Conservation (phyloP, 1,139 yeast genomes). For the Candida dubliniensis region DNA sequence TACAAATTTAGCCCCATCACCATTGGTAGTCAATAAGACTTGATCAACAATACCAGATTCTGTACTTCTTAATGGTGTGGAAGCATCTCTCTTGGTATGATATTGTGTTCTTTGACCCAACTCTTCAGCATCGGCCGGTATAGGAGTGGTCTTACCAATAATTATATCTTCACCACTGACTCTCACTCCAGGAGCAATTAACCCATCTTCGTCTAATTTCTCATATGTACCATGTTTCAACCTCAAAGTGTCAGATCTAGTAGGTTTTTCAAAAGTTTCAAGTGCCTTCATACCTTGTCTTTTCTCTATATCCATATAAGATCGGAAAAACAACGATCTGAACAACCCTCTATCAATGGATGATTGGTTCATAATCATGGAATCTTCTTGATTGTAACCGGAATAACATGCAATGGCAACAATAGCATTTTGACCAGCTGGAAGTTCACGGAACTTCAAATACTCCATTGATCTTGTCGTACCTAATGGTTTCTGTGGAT, state of each 20-base stretch:
- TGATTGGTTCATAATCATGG: constrained; percentile 99
- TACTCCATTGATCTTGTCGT: constrained; percentile 99
- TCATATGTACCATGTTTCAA: constrained; percentile 98
- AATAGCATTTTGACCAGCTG: constrained; percentile 98
- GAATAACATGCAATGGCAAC: constrained; percentile 98
- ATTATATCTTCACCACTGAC: constrained; percentile 98
- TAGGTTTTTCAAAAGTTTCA: constrained; percentile 94
- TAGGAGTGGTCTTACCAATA: constrained; percentile 97
- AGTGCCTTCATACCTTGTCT: constrained; percentile 98
- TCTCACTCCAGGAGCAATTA: constrained; percentile 97
- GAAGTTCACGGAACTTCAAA: constrained; percentile 93
- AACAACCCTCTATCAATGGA: constrained; percentile 96
- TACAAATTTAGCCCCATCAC: constrained; percentile 95
- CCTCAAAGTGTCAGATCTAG: constrained; percentile 89
- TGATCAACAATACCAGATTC: constrained; percentile 99
- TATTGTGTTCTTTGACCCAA: constrained; percentile 97
- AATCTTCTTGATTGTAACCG: constrained; percentile 99
- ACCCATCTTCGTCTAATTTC: constrained; percentile 96
- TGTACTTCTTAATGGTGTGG: constrained; percentile 94
- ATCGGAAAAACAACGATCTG: constrained; percentile 92
- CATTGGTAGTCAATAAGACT: constrained; percentile 93
- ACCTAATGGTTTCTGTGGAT: constrained; percentile 98
- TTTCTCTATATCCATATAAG: constrained; percentile 98
- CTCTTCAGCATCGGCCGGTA: constrained; percentile 97
- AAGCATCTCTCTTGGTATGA: constrained; percentile 97